Evolutionary conservation across 78 protist genomes (phyloP), one percentile per base, ranked within the genome.

Genomic region (Isochrysis galbana): DNA sequence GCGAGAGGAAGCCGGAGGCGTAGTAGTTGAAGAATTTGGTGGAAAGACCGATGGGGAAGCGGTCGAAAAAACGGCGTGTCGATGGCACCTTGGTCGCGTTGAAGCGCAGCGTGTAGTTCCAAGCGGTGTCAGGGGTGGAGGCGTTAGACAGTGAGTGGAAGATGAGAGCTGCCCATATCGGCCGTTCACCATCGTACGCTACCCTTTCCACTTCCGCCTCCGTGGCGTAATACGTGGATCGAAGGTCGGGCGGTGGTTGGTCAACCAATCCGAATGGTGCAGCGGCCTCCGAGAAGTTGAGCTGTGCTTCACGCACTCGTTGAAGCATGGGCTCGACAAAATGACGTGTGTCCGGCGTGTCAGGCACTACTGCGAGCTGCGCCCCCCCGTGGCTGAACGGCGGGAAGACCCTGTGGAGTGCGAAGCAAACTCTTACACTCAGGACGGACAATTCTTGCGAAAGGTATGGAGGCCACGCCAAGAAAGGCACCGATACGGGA

Each of bases 1-100:
- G 55, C 88, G 88, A 80, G 55, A 80, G 55, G 88, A 80, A 80
- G 55, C 88, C 88, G 23, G 26, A 10, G 32, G 55, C 0, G 88
- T 44, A 80, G 88, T 80, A 80, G 29, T 17, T 0, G 23, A 1
- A 2, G n/a, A 11, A 80, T 38, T 2, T 5, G 25, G 11, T 1
- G 25, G 55, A 42, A 2, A 41, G 48, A 38, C 88, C 88, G 88
- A 3, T 4, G 34, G 88, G 23, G 88, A 80, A 80, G 5, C 54
- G 47, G 54, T 80, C 88, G 17, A 44, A 42, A 23, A 7, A 10
- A 25, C 39, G 0, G 29, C 41, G n/a, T 39, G 48, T 5, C 39
- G 29, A 10, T 10, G 88, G 88, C 55, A 80, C 55, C 29, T 14
- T 1, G 29, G 55, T 32, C 23, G 38, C 2, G 88, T 80, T 44